Percentiles rank a stretch among this genome's conserved stretches.
Conservation (phyloP, 768 basidiomycete genomes). For the Termitomyces sp. region DNA sequence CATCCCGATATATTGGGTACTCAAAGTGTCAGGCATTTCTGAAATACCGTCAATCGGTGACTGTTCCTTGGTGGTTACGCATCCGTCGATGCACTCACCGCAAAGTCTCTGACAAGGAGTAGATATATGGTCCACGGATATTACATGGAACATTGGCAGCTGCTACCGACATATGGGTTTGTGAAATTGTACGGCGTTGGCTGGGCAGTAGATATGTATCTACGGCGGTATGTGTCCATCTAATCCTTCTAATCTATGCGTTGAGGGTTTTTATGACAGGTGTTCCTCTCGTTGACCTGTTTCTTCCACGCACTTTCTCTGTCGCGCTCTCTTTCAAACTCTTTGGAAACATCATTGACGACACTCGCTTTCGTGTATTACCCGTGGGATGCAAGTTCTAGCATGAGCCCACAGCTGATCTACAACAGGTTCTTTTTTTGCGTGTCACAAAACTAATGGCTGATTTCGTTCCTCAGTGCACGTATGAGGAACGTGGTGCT, state of each 20-base stretch:
- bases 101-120: slow-evolving; percentile 1
- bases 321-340: slow-evolving; percentile 88
- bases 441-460: background rate
- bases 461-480: slow-evolving; percentile 18
- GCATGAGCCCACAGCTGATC: slow-evolving; percentile 30
- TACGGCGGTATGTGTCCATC: slow-evolving; percentile 51
- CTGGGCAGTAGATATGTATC: slow-evolving; percentile 53
- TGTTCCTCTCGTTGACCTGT: slow-evolving; percentile 75
- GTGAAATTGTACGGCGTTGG: slow-evolving; percentile 49
- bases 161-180: slow-evolving; percentile 71
- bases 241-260: background rate
- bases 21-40: slow-evolving; percentile 56
- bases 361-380: slow-evolving; percentile 72
- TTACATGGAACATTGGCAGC: slow-evolving; percentile 76
- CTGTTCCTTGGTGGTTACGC: slow-evolving; percentile 57
- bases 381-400: slow-evolving; percentile 54
- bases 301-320: slow-evolving; percentile 84
- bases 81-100: background rate
- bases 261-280: slow-evolving; percentile 31
- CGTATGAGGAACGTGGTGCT: slow-evolving; percentile 31
- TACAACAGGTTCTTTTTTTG: slow-evolving; percentile 28
- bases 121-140: slow-evolving; percentile 74
- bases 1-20: slow-evolving; percentile 66
- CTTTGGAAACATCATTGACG: slow-evolving; percentile 83
- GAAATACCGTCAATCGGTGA: slow-evolving; percentile 27